Evolutionary conservation across 257 asterid genomes (phyloP).

Genomic region (Penstemon davidsonii): DNA sequence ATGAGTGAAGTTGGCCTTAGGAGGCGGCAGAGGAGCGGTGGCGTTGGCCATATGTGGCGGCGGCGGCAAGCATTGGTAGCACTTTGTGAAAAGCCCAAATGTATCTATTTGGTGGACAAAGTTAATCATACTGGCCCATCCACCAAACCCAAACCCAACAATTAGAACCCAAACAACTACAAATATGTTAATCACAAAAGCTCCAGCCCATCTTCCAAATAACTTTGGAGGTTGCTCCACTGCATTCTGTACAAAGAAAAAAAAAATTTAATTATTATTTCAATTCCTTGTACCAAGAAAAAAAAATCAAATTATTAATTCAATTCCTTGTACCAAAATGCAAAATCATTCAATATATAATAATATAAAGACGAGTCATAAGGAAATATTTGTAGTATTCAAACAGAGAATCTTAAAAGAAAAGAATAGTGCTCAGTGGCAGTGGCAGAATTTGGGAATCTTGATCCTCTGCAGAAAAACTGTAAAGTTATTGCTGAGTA

Average conservation of each 20-base stretch:
- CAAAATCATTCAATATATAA: too few species aligned
- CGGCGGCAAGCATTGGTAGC: constrained; percentile 48
- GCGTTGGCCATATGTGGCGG: constrained; percentile 32
- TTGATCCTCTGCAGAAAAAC: too few species aligned
- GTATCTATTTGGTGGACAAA: constrained; percentile 54
- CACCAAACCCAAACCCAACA: constrained; percentile 32
- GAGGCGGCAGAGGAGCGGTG: constrained; percentile 34
- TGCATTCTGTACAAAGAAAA: constrained; percentile 37
- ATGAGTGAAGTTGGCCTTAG: constrained; percentile 26
- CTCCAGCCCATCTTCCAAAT: constrained; percentile 44
- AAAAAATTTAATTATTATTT: too few species aligned
- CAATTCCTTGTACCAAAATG: too few species aligned
- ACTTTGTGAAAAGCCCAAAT: constrained; percentile 50
- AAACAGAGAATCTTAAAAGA: too few species aligned
- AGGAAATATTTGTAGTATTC: too few species aligned
- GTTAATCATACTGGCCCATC: constrained; percentile 33
- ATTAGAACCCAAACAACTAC: constrained; percentile 48
- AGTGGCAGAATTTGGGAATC: too few species aligned
- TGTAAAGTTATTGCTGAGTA: too few species aligned
- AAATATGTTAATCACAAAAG: constrained; percentile 37
- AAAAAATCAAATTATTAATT: too few species aligned
- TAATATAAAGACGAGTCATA: too few species aligned
- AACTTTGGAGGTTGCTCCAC: constrained; percentile 49
- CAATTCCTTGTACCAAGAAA: too few species aligned
- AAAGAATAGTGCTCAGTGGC: too few species aligned